A percentile compares a stretch with the other conserved stretches of the same genome.
These are phyloP conservation scores for Globisporangium abappressorium DNA, from an alignment of 352 stramenopile genomes.

Conservation along the genomic window DNA sequence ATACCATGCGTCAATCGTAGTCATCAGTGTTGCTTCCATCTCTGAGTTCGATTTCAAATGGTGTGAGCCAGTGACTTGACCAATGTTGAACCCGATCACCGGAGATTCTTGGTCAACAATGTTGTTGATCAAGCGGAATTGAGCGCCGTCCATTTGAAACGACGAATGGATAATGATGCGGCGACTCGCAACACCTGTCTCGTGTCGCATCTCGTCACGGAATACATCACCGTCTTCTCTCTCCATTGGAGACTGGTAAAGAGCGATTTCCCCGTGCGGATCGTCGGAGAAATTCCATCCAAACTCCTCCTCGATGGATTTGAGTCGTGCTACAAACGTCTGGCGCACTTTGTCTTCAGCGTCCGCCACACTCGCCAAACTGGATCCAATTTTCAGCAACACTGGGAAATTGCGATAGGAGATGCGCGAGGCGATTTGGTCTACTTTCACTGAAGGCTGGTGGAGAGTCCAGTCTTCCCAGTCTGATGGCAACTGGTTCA, in stretches of 20 bases:
- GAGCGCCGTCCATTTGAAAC: slow-evolving; percentile 35
- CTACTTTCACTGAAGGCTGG: slow-evolving; percentile 39
- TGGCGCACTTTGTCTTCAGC: slow-evolving; percentile 44
- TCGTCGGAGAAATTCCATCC: slow-evolving; percentile 42
- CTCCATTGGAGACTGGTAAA: slow-evolving; percentile 39
- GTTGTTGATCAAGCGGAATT: slow-evolving; percentile 81
- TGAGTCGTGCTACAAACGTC: slow-evolving; percentile 33
- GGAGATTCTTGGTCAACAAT: slow-evolving; percentile 78
- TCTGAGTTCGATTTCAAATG: slow-evolving; percentile 31
- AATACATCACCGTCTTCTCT: slow-evolving; percentile 13
- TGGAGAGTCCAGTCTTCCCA: slow-evolving; percentile 54
- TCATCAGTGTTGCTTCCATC: slow-evolving; percentile 36
- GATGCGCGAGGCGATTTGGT: slow-evolving; percentile 51
- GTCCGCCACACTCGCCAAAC: slow-evolving; percentile 31
- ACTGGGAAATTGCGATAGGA: slow-evolving; percentile 73
- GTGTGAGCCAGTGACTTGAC: slow-evolving; percentile 31
- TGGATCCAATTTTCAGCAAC: slow-evolving; percentile 50
- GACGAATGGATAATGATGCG: slow-evolving; percentile 18
- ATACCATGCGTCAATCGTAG: slow-evolving; percentile 72
- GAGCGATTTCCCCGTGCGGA: slow-evolving; percentile 24
- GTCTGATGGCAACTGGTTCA: slow-evolving; percentile 26
- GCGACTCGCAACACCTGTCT: slow-evolving; percentile 21
- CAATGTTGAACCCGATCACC: slow-evolving; percentile 64
- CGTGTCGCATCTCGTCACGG: slow-evolving; percentile 2
- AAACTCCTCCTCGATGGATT: slow-evolving; percentile 37